phyloP scores from a whole-genome alignment of 495 filamentous ascomycete species.

The Trichoderma asperelloides region DNA sequence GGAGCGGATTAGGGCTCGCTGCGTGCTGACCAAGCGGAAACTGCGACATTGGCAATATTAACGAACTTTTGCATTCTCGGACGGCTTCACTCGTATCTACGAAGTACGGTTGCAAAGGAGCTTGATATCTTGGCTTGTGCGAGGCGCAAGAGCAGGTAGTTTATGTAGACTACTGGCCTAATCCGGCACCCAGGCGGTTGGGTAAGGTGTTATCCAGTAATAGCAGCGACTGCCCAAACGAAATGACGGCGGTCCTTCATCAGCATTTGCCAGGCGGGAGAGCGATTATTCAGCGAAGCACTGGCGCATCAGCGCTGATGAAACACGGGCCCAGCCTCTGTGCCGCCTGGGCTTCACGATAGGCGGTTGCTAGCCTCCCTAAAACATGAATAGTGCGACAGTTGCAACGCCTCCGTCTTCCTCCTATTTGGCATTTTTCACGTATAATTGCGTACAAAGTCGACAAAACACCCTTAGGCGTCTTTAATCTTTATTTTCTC shows the following conservation, averaged over 20 bases:
- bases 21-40: too few species aligned
- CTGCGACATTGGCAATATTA: too few species aligned
- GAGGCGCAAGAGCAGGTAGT: too few species aligned
- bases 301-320: background rate
- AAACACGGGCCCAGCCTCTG: background rate
- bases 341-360: background rate
- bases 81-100: too few species aligned
- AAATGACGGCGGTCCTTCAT: slow-evolving; percentile 4
- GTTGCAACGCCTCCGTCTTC: background rate
- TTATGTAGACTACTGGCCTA: too few species aligned
- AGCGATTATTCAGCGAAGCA: background rate
- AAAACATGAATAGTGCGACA: background rate
- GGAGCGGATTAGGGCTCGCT: too few species aligned
- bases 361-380: background rate
- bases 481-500: background rate
- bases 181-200: too few species aligned
- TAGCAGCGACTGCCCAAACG: background rate
- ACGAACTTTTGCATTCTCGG: too few species aligned
- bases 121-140: too few species aligned
- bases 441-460: background rate
- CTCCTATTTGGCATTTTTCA: background rate
- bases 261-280: background rate
- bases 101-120: too few species aligned
- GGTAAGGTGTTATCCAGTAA: too few species aligned
- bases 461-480: background rate